Evolutionary conservation across 2,329 filamentous ascomycete species (phyloP).

Genomic region (Hypoxylon sp.): DNA sequence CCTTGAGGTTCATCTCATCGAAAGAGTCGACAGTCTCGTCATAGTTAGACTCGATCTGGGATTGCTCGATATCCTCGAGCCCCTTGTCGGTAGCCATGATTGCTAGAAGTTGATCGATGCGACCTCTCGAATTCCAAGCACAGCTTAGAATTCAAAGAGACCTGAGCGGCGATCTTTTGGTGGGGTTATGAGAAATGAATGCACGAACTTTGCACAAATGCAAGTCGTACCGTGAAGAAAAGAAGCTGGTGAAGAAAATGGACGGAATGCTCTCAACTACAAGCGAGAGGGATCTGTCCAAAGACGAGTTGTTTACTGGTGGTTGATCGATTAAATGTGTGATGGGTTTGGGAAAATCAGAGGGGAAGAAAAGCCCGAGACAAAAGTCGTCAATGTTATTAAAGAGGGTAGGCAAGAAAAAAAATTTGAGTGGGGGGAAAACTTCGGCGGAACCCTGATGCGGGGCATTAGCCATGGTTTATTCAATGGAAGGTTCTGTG

Average conservation of each 20-base stretch:
- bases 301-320: constrained; percentile 23
- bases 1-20: constrained; percentile 96
- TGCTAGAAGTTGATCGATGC: constrained; percentile 67
- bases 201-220: constrained; percentile 41
- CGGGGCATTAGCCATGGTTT: constrained; percentile 19
- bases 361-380: constrained; percentile 40
- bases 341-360: constrained; percentile 39
- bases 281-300: constrained; percentile 38
- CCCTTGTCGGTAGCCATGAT: constrained; percentile 99
- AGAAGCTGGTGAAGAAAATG: constrained; percentile 34
- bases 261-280: constrained; percentile 41
- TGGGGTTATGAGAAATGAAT: constrained; percentile 44
- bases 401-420: constrained; percentile 39
- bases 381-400: constrained; percentile 21
- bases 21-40: constrained; percentile 99
- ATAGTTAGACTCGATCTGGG: constrained; percentile 99
- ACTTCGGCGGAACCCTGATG: constrained; percentile 43
- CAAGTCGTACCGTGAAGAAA: constrained; percentile 37
- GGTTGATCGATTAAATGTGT: constrained; percentile 31
- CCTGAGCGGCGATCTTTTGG: constrained; percentile 48
- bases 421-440: constrained; percentile 47
- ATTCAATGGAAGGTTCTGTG: constrained; percentile 26
- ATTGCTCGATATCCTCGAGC: constrained; percentile 80
- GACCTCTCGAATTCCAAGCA: constrained; percentile 79
- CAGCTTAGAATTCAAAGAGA: constrained; percentile 75